Conservation (phyloP, 2,329 filamentous ascomycete species). For the Talaromyces sp. region DNA sequence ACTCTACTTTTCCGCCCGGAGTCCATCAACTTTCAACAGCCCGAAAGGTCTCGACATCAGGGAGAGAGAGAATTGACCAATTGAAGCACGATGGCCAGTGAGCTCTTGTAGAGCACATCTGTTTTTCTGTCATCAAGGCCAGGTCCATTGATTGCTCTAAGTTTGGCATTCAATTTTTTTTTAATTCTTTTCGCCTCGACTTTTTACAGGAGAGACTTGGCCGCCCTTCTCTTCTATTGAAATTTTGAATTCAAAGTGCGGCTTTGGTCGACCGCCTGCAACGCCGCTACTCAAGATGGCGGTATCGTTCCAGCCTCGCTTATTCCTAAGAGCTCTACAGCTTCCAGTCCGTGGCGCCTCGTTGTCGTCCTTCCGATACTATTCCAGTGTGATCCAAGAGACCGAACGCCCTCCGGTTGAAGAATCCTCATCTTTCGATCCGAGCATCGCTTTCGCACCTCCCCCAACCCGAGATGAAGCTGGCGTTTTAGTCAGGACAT, state of each 20-base stretch:
- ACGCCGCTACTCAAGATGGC: constrained; percentile 5
- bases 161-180: background rate
- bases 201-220: background rate
- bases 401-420: constrained; percentile 19
- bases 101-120: background rate
- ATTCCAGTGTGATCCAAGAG: constrained; percentile 46
- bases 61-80: constrained; percentile 4
- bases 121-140: background rate
- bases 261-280: background rate
- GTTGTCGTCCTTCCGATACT: constrained; percentile 45
- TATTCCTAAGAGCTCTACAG: constrained; percentile 52
- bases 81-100: background rate
- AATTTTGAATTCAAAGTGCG: constrained; percentile 1
- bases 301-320: constrained; percentile 62
- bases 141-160: background rate
- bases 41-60: background rate
- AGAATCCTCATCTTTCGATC: constrained; percentile 32
- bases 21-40: background rate
- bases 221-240: background rate
- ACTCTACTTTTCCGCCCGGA: background rate
- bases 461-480: constrained; percentile 40
- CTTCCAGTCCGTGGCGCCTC: constrained; percentile 45
- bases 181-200: background rate
- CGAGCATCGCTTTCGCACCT: constrained; percentile 40
- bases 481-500: constrained; percentile 63